Evolutionary conservation across 2,329 filamentous ascomycete genomes (phyloP).

Genomic region (Venturia asperata): DNA sequence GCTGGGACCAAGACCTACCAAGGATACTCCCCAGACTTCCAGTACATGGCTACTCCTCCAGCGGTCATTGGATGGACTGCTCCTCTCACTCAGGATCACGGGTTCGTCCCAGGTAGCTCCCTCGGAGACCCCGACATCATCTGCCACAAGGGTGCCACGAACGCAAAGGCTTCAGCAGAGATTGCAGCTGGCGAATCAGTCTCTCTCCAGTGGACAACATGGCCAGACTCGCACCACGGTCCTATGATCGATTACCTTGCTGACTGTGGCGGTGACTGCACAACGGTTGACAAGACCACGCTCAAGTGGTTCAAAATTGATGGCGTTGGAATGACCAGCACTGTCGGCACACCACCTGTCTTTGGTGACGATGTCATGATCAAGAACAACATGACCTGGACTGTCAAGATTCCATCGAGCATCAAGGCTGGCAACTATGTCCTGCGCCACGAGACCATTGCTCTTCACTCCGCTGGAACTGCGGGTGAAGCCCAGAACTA

Average conservation of each 20-base stretch:
- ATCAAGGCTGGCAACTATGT: constrained; percentile 53
- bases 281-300: constrained; percentile 43
- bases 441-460: constrained; percentile 53
- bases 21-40: constrained; percentile 19
- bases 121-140: constrained; percentile 43
- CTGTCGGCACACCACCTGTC: constrained; percentile 24
- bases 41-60: constrained; percentile 19
- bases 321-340: constrained; percentile 37
- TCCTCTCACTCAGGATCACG: constrained; percentile 18
- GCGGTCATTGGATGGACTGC: constrained; percentile 19
- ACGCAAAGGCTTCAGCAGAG: constrained; percentile 48
- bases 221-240: constrained; percentile 57
- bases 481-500: constrained; percentile 41
- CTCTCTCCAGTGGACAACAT: constrained; percentile 53
- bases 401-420: constrained; percentile 46
- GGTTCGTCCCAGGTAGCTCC: constrained; percentile 2
- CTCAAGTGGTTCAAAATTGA: constrained; percentile 60
- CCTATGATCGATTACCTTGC: constrained; percentile 60
- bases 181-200: constrained; percentile 47
- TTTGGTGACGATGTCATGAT: constrained; percentile 53
- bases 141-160: constrained; percentile 52
- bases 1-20: constrained; percentile 19
- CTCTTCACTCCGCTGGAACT: constrained; percentile 47
- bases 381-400: constrained; percentile 41
- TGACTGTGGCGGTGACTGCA: constrained; percentile 50